Percentiles rank a stretch among this genome's conserved stretches.
Evolutionary conservation across 257 asterid species (phyloP).

Genomic region (Nicotiana tabacum): DNA sequence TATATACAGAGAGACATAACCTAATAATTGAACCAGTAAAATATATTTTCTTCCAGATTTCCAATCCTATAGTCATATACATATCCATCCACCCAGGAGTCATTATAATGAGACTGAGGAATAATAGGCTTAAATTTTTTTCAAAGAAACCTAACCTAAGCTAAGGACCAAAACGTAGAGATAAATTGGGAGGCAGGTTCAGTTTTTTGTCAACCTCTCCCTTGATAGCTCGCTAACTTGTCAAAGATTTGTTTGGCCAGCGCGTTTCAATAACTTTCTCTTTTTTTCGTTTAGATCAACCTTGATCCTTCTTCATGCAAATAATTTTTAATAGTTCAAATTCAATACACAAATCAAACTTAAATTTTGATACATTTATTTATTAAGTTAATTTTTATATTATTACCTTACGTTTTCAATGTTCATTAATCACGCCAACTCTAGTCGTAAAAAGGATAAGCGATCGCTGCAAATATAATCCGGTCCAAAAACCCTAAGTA

Average conservation of each 20-base stretch:
- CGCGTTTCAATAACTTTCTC: not conserved
- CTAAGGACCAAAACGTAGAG: not conserved
- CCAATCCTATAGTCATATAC: not conserved
- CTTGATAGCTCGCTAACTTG: not conserved
- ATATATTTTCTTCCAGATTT: not conserved
- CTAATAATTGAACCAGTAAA: not conserved
- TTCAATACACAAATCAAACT: too few relatives aligned
- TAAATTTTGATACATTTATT: too few relatives aligned
- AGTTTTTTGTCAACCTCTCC: not conserved
- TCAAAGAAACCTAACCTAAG: slow-evolving; percentile 3
- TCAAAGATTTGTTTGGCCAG: not conserved
- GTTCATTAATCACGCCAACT: too few relatives aligned
- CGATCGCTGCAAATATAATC: too few relatives aligned
- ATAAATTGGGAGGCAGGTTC: not conserved
- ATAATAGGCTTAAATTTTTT: not conserved
- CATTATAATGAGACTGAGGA: not conserved
- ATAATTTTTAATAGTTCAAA: too few relatives aligned
- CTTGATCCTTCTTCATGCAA: too few relatives aligned
- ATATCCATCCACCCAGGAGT: not conserved
- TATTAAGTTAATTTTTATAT: too few relatives aligned
- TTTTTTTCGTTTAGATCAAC: not conserved
- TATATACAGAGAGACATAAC: not conserved
- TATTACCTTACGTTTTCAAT: too few relatives aligned
- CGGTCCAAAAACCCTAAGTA: too few relatives aligned
- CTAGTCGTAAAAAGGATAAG: too few relatives aligned